Percentiles rank a stretch among this genome's conserved stretches.
These are phyloP conservation scores for Fusarium fujikuroi DNA, from an alignment of 2,329 filamentous ascomycete species.

Conservation along the genomic window DNA sequence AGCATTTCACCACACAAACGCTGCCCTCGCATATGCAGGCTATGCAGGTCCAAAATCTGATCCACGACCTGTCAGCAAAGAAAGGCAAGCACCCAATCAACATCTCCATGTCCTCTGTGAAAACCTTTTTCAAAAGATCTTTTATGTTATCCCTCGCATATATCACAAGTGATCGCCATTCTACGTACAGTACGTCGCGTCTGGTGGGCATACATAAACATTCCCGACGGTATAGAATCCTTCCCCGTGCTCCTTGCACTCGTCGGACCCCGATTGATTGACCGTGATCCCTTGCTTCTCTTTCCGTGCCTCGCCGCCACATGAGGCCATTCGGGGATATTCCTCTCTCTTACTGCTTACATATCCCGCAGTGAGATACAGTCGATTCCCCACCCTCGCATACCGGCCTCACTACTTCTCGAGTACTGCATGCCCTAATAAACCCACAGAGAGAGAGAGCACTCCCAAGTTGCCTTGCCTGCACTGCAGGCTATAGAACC, in stretches of 20 bases:
- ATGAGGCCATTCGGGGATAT: slow-evolving; percentile 31
- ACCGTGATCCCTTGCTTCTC: slow-evolving; percentile 30
- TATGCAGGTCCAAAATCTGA: slow-evolving; percentile 9
- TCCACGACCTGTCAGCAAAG: slow-evolving; percentile 32
- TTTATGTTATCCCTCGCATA: slow-evolving; percentile 28
- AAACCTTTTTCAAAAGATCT: not conserved
- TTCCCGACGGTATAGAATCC: not conserved
- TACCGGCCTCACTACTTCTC: slow-evolving; percentile 17
- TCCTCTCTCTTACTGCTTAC: slow-evolving; percentile 1
- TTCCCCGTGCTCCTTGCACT: slow-evolving; percentile 4
- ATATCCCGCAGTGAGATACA: slow-evolving; percentile 18
- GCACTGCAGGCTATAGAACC: not conserved
- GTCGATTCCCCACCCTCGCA: slow-evolving; percentile 35
- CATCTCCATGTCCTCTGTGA: not conserved
- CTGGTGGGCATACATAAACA: not conserved
- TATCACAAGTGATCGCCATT: slow-evolving; percentile 6
- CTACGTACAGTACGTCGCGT: not conserved
- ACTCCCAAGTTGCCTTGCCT: not conserved
- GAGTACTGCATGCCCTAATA: slow-evolving; percentile 22
- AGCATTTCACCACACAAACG: not conserved
- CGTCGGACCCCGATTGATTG: slow-evolving; percentile 10
- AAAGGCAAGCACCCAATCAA: slow-evolving; percentile 12
- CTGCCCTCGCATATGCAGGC: slow-evolving; percentile 11
- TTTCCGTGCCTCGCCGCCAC: slow-evolving; percentile 20
- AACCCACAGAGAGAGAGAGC: not conserved